Conservation (phyloP, 2,329 filamentous ascomycete species). For the Coniochaeta prunicola region DNA sequence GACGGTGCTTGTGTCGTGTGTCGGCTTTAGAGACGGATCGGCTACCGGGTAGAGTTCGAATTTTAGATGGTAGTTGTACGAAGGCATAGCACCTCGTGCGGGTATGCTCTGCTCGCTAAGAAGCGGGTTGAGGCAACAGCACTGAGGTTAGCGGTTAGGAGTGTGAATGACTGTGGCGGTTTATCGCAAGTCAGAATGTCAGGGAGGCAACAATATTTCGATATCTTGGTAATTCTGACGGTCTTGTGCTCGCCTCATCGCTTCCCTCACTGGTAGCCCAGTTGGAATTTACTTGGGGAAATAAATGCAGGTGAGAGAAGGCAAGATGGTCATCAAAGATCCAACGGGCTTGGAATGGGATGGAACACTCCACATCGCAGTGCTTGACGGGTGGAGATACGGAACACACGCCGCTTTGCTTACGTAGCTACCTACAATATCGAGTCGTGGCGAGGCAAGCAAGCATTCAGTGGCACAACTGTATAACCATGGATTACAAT, state of each 20-base stretch:
- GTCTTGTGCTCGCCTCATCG: background rate
- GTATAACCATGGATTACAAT: background rate
- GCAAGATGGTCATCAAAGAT: background rate
- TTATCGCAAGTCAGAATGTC: background rate
- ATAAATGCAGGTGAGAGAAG: background rate
- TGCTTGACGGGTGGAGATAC: background rate
- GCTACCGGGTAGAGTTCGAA: constrained; percentile 54
- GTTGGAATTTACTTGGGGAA: background rate
- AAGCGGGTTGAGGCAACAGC: background rate
- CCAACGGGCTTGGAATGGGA: background rate
- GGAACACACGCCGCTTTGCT: background rate
- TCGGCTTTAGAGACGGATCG: constrained; percentile 19
- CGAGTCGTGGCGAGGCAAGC: background rate
- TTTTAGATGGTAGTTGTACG: constrained; percentile 59
- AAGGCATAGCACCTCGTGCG: constrained; percentile 38
- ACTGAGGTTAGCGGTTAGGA: background rate
- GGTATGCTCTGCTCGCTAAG: background rate
- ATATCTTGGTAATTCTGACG: background rate
- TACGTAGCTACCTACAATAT: background rate
- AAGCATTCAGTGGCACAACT: background rate
- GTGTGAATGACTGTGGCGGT: background rate
- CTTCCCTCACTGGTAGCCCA: background rate
- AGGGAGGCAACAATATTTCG: constrained; percentile 2
- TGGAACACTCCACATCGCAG: background rate
- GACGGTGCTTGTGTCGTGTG: constrained; percentile 17